These are phyloP conservation scores for Citrus mangshanensis DNA, from an alignment of 345 rosid genomes.

Conservation along the genomic window DNA sequence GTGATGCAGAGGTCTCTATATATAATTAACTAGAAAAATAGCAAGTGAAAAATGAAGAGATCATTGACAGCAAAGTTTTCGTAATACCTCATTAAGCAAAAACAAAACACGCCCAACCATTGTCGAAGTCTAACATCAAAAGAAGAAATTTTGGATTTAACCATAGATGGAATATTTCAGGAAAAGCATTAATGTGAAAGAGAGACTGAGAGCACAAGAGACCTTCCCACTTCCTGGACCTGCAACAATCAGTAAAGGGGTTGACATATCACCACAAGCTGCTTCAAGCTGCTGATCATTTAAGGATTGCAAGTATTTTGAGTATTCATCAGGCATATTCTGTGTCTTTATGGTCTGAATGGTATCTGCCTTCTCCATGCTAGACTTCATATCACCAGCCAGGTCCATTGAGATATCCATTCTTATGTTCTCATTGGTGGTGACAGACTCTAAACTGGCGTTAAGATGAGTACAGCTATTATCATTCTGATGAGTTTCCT, in stretches of 20 bases:
- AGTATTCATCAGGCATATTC: constrained; percentile 60
- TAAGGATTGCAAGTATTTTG: constrained; percentile 58
- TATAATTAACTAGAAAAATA: not conserved
- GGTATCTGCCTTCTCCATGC: constrained; percentile 18
- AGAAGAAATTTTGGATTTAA: constrained; percentile 20
- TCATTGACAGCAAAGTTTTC: constrained; percentile 4
- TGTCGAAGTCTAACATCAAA: constrained; percentile 71
- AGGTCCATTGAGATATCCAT: not conserved
- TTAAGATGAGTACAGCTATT: constrained; percentile 16
- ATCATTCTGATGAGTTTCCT: constrained; percentile 22
- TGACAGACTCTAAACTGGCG: constrained; percentile 10
- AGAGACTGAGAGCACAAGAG: not conserved
- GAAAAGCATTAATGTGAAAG: not conserved
- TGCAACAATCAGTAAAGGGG: constrained; percentile 88
- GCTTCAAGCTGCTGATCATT: constrained; percentile 89
- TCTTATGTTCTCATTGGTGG: constrained; percentile 11
- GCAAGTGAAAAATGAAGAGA: constrained; percentile 5
- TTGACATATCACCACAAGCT: constrained; percentile 64
- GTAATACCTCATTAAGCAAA: constrained; percentile 67
- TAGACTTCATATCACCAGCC: constrained; percentile 15
- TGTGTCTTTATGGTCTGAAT: constrained; percentile 23
- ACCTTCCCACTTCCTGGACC: constrained; percentile 99
- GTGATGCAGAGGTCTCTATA: not conserved
- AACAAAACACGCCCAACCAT: constrained; percentile 92
- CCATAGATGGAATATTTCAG: not conserved